Base-by-base conservation (phyloP, 202 grass and related monocot species). In the Brachypodium distachyon region DNA sequence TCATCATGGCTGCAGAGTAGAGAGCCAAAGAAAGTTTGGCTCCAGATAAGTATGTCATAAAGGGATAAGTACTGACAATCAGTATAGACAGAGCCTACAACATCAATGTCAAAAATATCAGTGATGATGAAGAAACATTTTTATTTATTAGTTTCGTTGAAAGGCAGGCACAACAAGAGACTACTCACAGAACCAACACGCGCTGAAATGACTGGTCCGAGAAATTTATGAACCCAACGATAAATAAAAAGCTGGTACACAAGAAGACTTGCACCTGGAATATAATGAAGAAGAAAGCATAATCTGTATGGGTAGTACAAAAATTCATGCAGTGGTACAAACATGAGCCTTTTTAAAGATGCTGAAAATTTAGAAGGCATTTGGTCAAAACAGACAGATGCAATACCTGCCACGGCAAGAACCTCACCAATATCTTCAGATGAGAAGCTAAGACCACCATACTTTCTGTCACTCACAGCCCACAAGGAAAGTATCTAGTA, bases 401-500 rank as follows among this genome's bases (percentile, higher is more conserved):
- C 23, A 17, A 67, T 11, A 69, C 94, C 94, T 85, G 91, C 43
- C 64, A 97, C 7, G 5, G 88, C 84, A 87, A 97, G 81, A 51
- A 91, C 82, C 48, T 86, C 71, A 8, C 91, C 94, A 66, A 89
- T 79, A 52, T 93, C 86, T 73, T 87, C 65, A 42, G 91, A 85
- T 38, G 84, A 84, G 81, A 97, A 94, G 65, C 86, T 88, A 44
- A 97, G 72, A 9, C 94, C 94, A 1, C 94, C 94, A 48, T 89
- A 97, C 18, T 55, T 97, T 85, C 55, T 89, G 39, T 89, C 86
- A 82, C 90, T 97, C 51, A 87, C 58, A 14, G 88, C 80, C 90
- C 91, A 97, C 57, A 93, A 79, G 40, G 93, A 90, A 74, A 97
- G 83, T 90, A 97, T 93, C 93, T 93, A 44, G 55, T 55, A 49